These are phyloP conservation scores for Didymella segeticola DNA, from an alignment of 2,329 filamentous ascomycete genomes.

Conservation along the genomic window DNA sequence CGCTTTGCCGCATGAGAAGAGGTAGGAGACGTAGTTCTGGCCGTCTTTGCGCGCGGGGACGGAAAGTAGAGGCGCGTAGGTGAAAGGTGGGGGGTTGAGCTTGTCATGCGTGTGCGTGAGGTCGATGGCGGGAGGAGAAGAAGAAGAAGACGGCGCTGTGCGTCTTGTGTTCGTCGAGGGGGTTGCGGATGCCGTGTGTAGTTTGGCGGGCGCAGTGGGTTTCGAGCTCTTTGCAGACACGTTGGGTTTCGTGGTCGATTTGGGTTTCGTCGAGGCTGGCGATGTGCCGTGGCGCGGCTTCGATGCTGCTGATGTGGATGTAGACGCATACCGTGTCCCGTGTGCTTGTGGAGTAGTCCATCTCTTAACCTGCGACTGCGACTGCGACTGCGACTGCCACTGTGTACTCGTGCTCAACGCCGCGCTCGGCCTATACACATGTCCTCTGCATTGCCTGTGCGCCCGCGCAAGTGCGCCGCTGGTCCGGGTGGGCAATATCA, in stretches of 20 bases:
- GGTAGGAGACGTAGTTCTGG: constrained; percentile 59
- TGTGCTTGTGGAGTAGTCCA: not conserved
- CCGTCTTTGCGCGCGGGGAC: constrained; percentile 63
- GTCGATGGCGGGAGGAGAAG: not conserved
- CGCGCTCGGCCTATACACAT: not conserved
- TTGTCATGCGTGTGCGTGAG: constrained; percentile 22
- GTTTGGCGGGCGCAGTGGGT: constrained; percentile 14
- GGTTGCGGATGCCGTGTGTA: constrained; percentile 1
- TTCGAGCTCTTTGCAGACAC: not conserved
- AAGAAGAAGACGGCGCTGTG: not conserved
- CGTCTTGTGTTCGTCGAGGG: constrained; percentile 1
- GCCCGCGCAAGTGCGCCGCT: constrained; percentile 1
- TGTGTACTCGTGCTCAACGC: not conserved
- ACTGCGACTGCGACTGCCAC: no score
- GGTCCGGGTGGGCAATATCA: constrained; percentile 2
- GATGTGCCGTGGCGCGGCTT: constrained; percentile 1
- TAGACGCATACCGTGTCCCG: constrained; percentile 4
- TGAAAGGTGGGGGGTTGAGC: constrained; percentile 75
- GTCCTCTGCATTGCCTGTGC: not conserved
- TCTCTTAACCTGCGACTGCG: not conserved
- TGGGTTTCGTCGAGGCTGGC: not conserved
- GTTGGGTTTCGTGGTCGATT: not conserved
- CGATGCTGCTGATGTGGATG: not conserved
- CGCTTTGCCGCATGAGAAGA: constrained; percentile 71
- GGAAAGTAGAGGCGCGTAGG: constrained; percentile 72